phyloP scores from a whole-genome alignment of 768 basidiomycete species.

The Mycena rebaudengoi region DNA sequence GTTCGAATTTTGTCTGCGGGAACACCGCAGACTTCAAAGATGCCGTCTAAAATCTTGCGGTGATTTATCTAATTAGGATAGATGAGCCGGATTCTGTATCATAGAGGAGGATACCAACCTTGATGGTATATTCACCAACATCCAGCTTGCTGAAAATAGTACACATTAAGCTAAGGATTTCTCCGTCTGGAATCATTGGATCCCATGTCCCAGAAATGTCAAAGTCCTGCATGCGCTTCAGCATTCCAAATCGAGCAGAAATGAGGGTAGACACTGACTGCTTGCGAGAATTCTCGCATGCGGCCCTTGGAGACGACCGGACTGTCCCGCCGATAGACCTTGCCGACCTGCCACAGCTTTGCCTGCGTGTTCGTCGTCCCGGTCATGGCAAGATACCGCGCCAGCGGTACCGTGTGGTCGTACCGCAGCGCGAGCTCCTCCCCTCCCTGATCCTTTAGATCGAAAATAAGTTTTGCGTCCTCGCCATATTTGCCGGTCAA shows the following conservation, averaged over 20 bases:
- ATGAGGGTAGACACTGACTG: slow-evolving; percentile 58
- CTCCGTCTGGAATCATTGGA: slow-evolving; percentile 97
- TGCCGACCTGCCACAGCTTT: slow-evolving; percentile 98
- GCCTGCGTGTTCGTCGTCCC: slow-evolving; percentile 77
- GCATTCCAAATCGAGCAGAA: not conserved
- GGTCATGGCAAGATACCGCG: slow-evolving; percentile 94
- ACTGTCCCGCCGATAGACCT: slow-evolving; percentile 95
- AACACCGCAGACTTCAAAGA: slow-evolving; percentile 97
- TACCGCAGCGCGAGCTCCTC: slow-evolving; percentile 95
- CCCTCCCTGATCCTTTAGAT: slow-evolving; percentile 96
- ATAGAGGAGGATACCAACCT: slow-evolving; percentile 53
- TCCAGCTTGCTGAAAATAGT: slow-evolving; percentile 85
- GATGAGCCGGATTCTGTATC: not conserved
- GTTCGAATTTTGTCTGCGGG: slow-evolving; percentile 87
- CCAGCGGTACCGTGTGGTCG: slow-evolving; percentile 97
- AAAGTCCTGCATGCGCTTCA: slow-evolving; percentile 74
- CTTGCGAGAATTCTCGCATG: slow-evolving; percentile 99
- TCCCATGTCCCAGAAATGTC: slow-evolving; percentile 95
- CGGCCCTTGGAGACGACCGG: slow-evolving; percentile 98
- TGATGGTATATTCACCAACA: slow-evolving; percentile 94
- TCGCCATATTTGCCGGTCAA: slow-evolving; percentile 97
- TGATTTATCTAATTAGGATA: slow-evolving; percentile 79
- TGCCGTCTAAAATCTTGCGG: slow-evolving; percentile 95
- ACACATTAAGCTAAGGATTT: slow-evolving; percentile 83
- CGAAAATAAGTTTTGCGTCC: slow-evolving; percentile 96